phyloP scores from a whole-genome alignment of 345 rosid species.

The Citrus mangshanensis region DNA sequence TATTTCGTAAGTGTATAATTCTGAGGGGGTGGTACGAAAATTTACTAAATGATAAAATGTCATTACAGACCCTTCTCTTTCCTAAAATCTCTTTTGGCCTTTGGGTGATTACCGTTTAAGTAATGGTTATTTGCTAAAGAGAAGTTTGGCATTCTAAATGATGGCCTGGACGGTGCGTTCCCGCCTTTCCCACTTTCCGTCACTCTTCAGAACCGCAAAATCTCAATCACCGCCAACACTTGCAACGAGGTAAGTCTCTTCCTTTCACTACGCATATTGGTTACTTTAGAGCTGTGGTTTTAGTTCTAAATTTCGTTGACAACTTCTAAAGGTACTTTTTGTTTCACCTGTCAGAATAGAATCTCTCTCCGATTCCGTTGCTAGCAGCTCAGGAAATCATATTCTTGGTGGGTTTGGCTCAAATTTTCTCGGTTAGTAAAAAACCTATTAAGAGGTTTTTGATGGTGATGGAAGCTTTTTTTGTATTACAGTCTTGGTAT shows the following conservation, averaged over 20 bases:
- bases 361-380: not conserved
- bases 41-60: too few species aligned
- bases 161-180: slow-evolving; percentile 18
- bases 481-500: not conserved
- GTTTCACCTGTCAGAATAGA: slow-evolving; percentile 16
- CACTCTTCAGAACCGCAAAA: not conserved
- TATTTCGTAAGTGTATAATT: too few species aligned
- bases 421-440: slow-evolving; percentile 23
- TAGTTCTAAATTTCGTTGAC: not conserved
- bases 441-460: not conserved
- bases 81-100: too few species aligned
- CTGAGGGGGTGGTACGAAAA: too few species aligned
- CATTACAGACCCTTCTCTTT: too few species aligned
- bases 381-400: not conserved
- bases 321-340: not conserved
- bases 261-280: not conserved
- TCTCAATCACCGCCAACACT: not conserved
- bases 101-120: too few species aligned
- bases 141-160: not conserved
- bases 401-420: slow-evolving; percentile 10
- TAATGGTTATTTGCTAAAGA: not conserved
- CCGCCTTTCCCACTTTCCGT: slow-evolving; percentile 17
- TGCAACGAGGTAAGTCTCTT: not conserved
- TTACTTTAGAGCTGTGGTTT: not conserved
- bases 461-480: not conserved